Percentiles rank a stretch among this genome's conserved stretches.
These are phyloP conservation scores for Pinus tabuliformis DNA, from an alignment of 75 land plant species.

Conservation along the genomic window DNA sequence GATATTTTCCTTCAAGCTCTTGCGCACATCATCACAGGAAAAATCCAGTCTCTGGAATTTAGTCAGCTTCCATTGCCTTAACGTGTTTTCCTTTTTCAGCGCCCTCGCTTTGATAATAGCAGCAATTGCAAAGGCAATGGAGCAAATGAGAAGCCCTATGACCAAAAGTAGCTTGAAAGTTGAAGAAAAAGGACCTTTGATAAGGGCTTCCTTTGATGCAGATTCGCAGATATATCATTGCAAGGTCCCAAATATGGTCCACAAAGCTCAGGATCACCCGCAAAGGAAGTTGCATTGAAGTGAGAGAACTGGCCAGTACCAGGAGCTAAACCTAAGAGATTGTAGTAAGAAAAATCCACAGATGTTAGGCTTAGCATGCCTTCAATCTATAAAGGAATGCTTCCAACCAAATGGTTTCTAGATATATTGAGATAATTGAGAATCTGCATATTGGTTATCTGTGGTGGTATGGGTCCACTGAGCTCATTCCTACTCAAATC, in stretches of 20 bases:
- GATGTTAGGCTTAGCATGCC: no score
- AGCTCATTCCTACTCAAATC: no score
- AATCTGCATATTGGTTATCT: no score
- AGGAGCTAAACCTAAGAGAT: no score
- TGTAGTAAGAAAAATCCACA: no score
- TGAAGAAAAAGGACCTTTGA: conserved; percentile 32
- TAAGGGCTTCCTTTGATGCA: conserved; percentile 20
- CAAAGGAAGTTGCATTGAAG: neutral
- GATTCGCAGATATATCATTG: conserved; percentile 3
- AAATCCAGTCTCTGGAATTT: conserved; percentile 25
- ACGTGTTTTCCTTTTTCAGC: conserved; percentile 34
- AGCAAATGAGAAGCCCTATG: conserved; percentile 4
- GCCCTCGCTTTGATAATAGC: conserved; percentile 65
- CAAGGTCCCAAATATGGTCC: conserved; percentile 28
- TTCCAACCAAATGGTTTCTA: no score
- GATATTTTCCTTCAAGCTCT: conserved; percentile 69
- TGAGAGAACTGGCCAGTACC: no score
- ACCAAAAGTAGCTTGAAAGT: conserved; percentile 59
- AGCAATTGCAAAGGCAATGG: conserved; percentile 57
- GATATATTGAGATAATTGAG: no score
- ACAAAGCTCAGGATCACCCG: no score
- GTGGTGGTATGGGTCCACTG: no score
- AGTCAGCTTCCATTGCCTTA: neutral
- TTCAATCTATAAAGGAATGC: no score
- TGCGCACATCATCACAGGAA: conserved; percentile 57